Evolutionary conservation across 1,284 basidiomycete species (phyloP), one percentile per base, ranked within the genome.

Genomic region (Puccinia polysora): DNA sequence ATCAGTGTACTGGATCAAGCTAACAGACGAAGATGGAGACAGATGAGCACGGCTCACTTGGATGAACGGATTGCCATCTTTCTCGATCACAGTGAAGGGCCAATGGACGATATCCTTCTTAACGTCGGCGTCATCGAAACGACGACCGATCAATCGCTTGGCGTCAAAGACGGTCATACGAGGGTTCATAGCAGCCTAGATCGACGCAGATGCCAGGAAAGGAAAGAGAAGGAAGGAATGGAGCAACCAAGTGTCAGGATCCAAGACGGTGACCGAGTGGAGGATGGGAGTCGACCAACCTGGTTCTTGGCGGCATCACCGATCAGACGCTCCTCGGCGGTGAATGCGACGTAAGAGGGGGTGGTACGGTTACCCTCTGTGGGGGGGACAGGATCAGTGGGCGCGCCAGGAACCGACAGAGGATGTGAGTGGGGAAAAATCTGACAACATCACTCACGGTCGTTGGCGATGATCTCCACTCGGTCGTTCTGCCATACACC

Each of bases 341-440:
- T 86, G 83, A 96, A 96, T 75, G 85, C 84, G 76, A 96, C 93
- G 65, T 77, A 78, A n/a, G 78, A 96, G 49, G 93, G 92, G 32
- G 93, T 96, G 81, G 95, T 96, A 82, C 92, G 90, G 83, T 96
- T 90, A 81, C 93, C 93, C 81, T 96, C 92, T 84, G 95, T 93
- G 79, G 76, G 63, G 43, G 36, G 12, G 43, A 68, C 25, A 56
- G 23, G 32, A 30, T 23, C 0, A 43, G 62, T 56, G n/a, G 36
- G 43, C 49, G 36, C 25, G 25, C 15, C 18, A 28, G 34, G 23
- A 12, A 23, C 28, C n/a, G 38, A 43, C 10, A 7, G 36, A n/a
- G 2, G 63, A 12, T 12, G 15, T 34, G 7, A 36, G n/a, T n/a
- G n/a, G n/a, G n/a, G n/a, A n/a, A n/a, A n/a, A n/a, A n/a, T n/a